Conservation (phyloP, 768 basidiomycete species). For the Heimioporus sp. region DNA sequence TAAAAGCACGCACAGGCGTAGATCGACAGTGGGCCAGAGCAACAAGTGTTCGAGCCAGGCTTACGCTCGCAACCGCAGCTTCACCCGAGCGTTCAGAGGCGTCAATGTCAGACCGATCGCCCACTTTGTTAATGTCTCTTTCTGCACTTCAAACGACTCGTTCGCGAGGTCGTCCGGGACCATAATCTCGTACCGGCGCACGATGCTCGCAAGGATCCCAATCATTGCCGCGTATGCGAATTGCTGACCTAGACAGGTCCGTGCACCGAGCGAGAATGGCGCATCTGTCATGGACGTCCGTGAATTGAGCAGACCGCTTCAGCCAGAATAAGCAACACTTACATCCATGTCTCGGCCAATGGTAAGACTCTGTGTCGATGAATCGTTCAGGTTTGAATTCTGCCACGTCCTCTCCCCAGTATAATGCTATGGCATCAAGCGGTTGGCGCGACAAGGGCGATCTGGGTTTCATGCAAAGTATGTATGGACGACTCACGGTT, state of each 20-base stretch:
- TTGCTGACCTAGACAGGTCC: slow-evolving; percentile 49
- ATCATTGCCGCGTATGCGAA: slow-evolving; percentile 44
- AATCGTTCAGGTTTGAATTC: slow-evolving; percentile 53
- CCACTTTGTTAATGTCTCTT: slow-evolving; percentile 36
- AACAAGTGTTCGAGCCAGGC: not conserved
- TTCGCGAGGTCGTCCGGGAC: slow-evolving; percentile 36
- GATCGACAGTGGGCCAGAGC: not conserved
- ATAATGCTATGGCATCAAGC: slow-evolving; percentile 33
- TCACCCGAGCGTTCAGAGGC: slow-evolving; percentile 30
- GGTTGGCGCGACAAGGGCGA: not conserved
- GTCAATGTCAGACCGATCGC: slow-evolving; percentile 34
- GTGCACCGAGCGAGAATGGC: slow-evolving; percentile 44
- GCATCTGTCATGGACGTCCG: slow-evolving; percentile 27
- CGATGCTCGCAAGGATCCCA: slow-evolving; percentile 43
- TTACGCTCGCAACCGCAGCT: slow-evolving; percentile 18
- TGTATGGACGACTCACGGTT: slow-evolving; percentile 38
- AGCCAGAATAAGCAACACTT: slow-evolving; percentile 5
- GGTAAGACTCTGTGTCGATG: slow-evolving; percentile 46
- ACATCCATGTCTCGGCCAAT: slow-evolving; percentile 54
- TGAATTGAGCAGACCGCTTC: not conserved
- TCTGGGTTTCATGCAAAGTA: not conserved
- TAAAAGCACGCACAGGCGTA: too few relatives aligned
- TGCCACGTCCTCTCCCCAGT: slow-evolving; percentile 46
- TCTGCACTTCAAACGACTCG: slow-evolving; percentile 32
- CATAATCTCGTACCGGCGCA: slow-evolving; percentile 40